These are phyloP conservation scores for Yamadazyma triangularis DNA, from an alignment of 1,139 yeast genomes.

Conservation along the genomic window DNA sequence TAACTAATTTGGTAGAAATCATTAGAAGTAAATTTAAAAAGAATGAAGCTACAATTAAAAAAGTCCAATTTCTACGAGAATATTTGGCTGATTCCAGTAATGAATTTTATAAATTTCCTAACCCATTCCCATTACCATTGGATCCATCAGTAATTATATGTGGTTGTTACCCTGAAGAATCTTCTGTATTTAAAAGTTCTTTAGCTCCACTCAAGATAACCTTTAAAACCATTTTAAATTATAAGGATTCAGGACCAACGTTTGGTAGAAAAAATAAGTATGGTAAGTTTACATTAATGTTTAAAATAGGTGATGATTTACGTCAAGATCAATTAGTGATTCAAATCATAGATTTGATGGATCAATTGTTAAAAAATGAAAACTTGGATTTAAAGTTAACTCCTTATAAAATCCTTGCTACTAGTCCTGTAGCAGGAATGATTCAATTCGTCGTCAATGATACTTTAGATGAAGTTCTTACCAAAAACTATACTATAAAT, in stretches of 20 bases:
- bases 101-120: slow-evolving; percentile 37
- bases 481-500: slow-evolving; percentile 38
- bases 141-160: slow-evolving; percentile 65
- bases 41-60: slow-evolving; percentile 43
- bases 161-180: slow-evolving; percentile 77
- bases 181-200: slow-evolving; percentile 85
- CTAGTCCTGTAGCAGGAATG: slow-evolving; percentile 87
- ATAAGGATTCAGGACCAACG: slow-evolving; percentile 18
- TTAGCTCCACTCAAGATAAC: slow-evolving; percentile 83
- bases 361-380: slow-evolving; percentile 80
- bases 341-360: slow-evolving; percentile 90
- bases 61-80: slow-evolving; percentile 38
- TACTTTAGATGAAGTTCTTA: slow-evolving; percentile 76
- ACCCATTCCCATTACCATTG: slow-evolving; percentile 64
- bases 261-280: slow-evolving; percentile 34
- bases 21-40: slow-evolving; percentile 36
- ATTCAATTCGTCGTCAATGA: slow-evolving; percentile 91
- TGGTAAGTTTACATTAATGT: slow-evolving; percentile 78
- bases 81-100: slow-evolving; percentile 37
- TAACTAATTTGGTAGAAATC: slow-evolving; percentile 39
- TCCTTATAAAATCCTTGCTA: slow-evolving; percentile 88
- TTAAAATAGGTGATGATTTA: slow-evolving; percentile 93
- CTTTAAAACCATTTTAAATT: slow-evolving; percentile 50
- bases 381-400: slow-evolving; percentile 83
- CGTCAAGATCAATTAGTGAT: slow-evolving; percentile 95